A percentile compares a stretch with the other conserved stretches of the same genome.
Evolutionary conservation across 192 early-diverging fungal genomes (phyloP).

Genomic region (Dispira simplex): DNA sequence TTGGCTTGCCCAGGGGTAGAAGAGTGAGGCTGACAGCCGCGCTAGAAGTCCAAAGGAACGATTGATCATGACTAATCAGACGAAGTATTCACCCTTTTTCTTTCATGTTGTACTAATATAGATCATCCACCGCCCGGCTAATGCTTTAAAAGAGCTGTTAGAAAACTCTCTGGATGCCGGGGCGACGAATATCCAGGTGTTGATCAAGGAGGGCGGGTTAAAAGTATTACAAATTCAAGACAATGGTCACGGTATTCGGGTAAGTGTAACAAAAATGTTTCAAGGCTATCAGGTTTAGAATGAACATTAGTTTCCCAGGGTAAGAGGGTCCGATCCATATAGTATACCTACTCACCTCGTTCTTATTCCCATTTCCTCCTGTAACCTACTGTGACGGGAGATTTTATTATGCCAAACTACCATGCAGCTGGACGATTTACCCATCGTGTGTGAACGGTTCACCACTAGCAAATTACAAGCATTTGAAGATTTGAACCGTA

Average conservation of each 20-base stretch:
- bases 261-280: constrained; percentile 12
- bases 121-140: constrained; percentile 91
- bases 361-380: background rate
- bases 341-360: background rate
- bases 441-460: constrained; percentile 85
- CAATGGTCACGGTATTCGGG: constrained; percentile 82
- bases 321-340: background rate
- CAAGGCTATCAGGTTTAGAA: background rate
- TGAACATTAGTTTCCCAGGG: constrained; percentile 1
- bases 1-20: too few relatives aligned
- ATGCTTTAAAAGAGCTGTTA: constrained; percentile 92
- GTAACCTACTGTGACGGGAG: background rate
- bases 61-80: too few relatives aligned
- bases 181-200: constrained; percentile 67
- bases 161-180: constrained; percentile 95
- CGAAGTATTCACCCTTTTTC: background rate
- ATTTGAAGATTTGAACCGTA: constrained; percentile 72
- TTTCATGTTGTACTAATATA: constrained; percentile 16
- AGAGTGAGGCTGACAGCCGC: too few relatives aligned
- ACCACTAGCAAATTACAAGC: constrained; percentile 81
- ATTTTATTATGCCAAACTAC: background rate
- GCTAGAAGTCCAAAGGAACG: too few relatives aligned
- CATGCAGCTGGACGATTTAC: constrained; percentile 62
- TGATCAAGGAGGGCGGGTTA: constrained; percentile 79
- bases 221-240: constrained; percentile 92